Base-by-base conservation (phyloP, 345 rosid genomes). In the Arabis alpina region DNA sequence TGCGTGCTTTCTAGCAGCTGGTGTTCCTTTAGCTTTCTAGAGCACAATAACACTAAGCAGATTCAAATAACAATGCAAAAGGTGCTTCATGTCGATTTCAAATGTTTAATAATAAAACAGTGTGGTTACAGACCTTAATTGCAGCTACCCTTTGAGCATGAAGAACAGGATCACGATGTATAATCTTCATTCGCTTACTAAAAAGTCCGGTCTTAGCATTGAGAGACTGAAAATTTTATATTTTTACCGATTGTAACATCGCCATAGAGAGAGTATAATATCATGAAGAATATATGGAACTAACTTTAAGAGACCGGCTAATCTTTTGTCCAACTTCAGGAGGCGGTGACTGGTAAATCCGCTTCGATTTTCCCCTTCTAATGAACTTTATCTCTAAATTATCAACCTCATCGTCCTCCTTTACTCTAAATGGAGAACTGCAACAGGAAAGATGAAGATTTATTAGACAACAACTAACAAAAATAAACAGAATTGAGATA, bases 201-300 rank as follows among this genome's bases (percentile, higher is more conserved):
- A 93, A 86, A 27, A 91, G 77, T 73, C 97, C 98, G 45, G 97
- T 93, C 82, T 88, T 90, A 64, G 95, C 98, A 81, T 93, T 93
- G 30, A 93, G 94, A 82, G 88, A 86, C 97, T 93, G 86, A 75
- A 80, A 77, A 74, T 76, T 73, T 32, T 80, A 83, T 71, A 65
- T 55, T 68, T 76, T 11, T 9, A 32, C 54, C 6, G 5, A 39
- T 10, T 62, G 13, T 47, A 41, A 48, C 43, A 54, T 13, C 40
- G 32, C 3, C 39, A 36, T 50, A 47, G 50, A 64, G n/a, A 61
- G 47, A 34, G 61, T 42, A 44, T 8, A 24, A n/a, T 32, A 12
- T 48, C 34, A 56, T 28, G 55, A 49, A 60, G 61, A 12, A 54
- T 73, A 72, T 61, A 63, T 61, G 73, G 43, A 77, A 85, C 89